Percentiles rank a stretch among this genome's conserved stretches.
phyloP scores from a whole-genome alignment of 176 grass and related monocot species.

The Eragrostis curvula region DNA sequence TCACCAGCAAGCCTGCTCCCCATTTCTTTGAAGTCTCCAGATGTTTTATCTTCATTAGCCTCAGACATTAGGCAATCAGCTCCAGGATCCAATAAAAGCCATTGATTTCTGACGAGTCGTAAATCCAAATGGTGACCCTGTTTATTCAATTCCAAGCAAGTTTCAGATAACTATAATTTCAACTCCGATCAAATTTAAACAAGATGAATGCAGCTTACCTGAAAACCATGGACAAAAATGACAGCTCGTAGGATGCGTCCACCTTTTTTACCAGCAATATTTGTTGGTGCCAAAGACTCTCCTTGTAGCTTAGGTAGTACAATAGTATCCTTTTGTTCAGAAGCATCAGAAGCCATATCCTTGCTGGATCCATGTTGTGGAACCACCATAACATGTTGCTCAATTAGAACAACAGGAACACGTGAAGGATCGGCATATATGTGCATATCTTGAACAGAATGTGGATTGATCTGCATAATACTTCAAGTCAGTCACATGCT shows the following conservation, averaged over 20 bases:
- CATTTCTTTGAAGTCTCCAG: constrained; percentile 97
- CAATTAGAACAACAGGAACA: constrained; percentile 91
- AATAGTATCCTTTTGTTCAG: constrained; percentile 64
- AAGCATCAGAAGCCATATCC: constrained; percentile 46
- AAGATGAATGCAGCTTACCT: constrained; percentile 53
- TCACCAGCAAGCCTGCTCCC: constrained; percentile 82
- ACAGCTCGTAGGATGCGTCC: constrained; percentile 74
- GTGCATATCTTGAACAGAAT: constrained; percentile 92
- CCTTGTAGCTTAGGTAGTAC: constrained; percentile 62
- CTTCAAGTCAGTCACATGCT: constrained; percentile 36
- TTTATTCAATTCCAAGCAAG: constrained; percentile 30
- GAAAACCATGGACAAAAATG: constrained; percentile 99
- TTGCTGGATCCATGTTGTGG: constrained; percentile 76
- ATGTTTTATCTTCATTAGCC: constrained; percentile 96
- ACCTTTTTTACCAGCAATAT: constrained; percentile 61
- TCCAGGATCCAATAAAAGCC: constrained; percentile 94
- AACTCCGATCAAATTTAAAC: constrained; percentile 28
- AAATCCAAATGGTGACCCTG: constrained; percentile 99
- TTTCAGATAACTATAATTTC: constrained; percentile 22
- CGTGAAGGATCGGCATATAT: constrained; percentile 92
- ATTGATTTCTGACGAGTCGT: constrained; percentile 92
- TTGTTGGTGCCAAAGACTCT: constrained; percentile 47
- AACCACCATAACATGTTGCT: constrained; percentile 93
- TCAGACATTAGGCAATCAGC: constrained; percentile 98
- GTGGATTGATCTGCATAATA: constrained; percentile 77